Percentiles rank a stretch among this genome's conserved stretches.
Evolutionary conservation across 441 rosid species (phyloP).

Genomic region (Populus tomentosa): DNA sequence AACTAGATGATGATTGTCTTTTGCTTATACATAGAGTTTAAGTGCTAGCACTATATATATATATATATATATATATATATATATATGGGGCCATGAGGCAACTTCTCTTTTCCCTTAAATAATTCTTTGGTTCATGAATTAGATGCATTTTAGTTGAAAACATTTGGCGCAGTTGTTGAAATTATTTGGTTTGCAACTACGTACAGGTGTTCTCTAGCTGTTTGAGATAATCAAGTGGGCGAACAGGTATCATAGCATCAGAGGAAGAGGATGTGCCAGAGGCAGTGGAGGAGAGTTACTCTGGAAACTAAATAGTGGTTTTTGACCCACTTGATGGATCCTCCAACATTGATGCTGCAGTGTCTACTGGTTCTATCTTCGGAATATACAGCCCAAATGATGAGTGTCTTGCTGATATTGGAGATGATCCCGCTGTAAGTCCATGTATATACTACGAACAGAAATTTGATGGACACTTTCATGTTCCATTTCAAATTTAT

Average conservation of each 20-base stretch:
- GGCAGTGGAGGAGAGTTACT: slow-evolving; percentile 90
- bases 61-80: too few relatives aligned
- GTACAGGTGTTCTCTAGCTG: slow-evolving; percentile 85
- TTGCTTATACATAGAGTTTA: not conserved
- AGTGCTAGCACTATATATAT: not conserved
- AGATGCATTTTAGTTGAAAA: not conserved
- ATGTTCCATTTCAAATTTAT: not conserved
- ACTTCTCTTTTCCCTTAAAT: not conserved
- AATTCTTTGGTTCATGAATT: not conserved
- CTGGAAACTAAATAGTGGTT: slow-evolving; percentile 86
- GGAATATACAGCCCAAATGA: slow-evolving; percentile 89
- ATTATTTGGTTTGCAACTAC: slow-evolving; percentile 5
- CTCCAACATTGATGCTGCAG: slow-evolving; percentile 90
- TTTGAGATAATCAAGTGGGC: slow-evolving; percentile 74
- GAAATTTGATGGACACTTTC: not conserved
- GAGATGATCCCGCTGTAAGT: slow-evolving; percentile 56
- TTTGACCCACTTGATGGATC: slow-evolving; percentile 97
- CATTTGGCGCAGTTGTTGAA: not conserved
- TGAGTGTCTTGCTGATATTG: slow-evolving; percentile 70
- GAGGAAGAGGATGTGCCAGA: slow-evolving; percentile 98
- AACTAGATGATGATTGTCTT: not conserved
- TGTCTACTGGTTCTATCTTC: slow-evolving; percentile 93
- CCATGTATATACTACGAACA: not conserved
- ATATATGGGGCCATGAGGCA: not conserved
- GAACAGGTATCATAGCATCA: slow-evolving; percentile 92